phyloP scores from a whole-genome alignment of 768 basidiomycete genomes.

The Tephrocybe sp. region DNA sequence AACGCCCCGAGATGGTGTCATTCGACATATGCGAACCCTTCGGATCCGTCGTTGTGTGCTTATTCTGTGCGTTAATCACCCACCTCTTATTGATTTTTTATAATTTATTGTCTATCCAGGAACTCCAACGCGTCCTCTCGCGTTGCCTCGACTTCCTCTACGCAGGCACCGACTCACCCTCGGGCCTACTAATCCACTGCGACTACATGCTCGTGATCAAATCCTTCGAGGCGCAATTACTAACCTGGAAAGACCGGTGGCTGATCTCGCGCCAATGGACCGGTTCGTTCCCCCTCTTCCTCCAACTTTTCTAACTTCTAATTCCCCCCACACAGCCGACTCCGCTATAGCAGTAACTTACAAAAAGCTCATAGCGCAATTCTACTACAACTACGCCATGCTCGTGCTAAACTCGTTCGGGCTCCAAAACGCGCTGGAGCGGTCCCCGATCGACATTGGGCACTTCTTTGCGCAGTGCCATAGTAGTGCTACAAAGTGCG shows the following conservation, averaged over 20 bases:
- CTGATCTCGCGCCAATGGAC: constrained; percentile 32
- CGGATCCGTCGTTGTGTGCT: constrained; percentile 70
- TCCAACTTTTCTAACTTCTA: background rate
- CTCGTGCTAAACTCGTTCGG: constrained; percentile 96
- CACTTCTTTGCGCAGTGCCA: constrained; percentile 86
- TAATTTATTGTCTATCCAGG: constrained; percentile 36
- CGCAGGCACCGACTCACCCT: constrained; percentile 73
- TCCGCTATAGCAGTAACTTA: constrained; percentile 34
- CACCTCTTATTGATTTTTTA: background rate
- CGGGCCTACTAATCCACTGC: constrained; percentile 79
- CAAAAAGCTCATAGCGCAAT: constrained; percentile 55
- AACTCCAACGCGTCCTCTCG: constrained; percentile 86
- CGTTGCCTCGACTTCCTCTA: constrained; percentile 90
- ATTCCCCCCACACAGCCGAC: constrained; percentile 22
- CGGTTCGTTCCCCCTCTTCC: constrained; percentile 19
- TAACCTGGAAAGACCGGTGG: constrained; percentile 61
- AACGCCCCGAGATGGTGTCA: constrained; percentile 76
- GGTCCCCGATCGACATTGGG: constrained; percentile 66
- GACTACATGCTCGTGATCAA: constrained; percentile 87
- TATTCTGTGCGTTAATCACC: constrained; percentile 62
- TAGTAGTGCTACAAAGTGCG: constrained; percentile 68
- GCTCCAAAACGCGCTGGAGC: constrained; percentile 92
- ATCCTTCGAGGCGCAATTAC: constrained; percentile 78
- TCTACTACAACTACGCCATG: constrained; percentile 84
- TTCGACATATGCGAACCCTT: constrained; percentile 58